phyloP scores from a whole-genome alignment of 306 rosid species.

The Pyrus bretschneideri region DNA sequence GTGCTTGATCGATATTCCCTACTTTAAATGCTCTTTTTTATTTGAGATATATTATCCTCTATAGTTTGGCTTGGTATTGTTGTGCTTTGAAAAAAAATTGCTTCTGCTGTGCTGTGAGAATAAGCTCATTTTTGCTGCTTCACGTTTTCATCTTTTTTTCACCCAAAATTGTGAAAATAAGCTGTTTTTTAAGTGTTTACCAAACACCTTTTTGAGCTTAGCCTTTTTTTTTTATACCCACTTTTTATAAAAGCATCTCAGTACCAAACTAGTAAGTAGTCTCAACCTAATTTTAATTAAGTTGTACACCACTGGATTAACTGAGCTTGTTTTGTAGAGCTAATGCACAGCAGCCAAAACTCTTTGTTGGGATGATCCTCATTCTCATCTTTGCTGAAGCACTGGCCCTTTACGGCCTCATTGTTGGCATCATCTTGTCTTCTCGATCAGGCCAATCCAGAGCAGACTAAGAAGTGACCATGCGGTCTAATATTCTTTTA shows the following conservation, averaged over 20 bases:
- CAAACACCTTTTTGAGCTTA: no score
- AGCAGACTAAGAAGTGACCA: slow-evolving; percentile 49
- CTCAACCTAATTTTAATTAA: background rate
- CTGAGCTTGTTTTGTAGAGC: slow-evolving; percentile 50
- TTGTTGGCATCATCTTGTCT: slow-evolving; percentile 79
- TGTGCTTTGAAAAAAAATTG: no score
- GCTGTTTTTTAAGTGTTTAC: no score
- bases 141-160: no score
- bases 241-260: no score
- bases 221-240: no score
- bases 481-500: slow-evolving; percentile 43
- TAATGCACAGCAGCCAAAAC: slow-evolving; percentile 87
- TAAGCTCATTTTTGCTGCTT: no score
- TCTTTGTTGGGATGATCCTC: slow-evolving; percentile 83
- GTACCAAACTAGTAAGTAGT: background rate
- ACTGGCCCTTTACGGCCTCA: slow-evolving; percentile 75
- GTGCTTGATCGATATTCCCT: background rate
- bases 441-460: slow-evolving; percentile 89
- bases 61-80: no score
- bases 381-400: slow-evolving; percentile 87
- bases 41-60: background rate
- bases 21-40: background rate
- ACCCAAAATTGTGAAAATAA: no score
- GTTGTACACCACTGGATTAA: slow-evolving; percentile 5
- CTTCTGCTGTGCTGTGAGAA: no score